A percentile compares a stretch with the other conserved stretches of the same genome.
These are phyloP conservation scores for Allium fistulosum DNA, from an alignment of 106 monocot species.

Conservation along the genomic window DNA sequence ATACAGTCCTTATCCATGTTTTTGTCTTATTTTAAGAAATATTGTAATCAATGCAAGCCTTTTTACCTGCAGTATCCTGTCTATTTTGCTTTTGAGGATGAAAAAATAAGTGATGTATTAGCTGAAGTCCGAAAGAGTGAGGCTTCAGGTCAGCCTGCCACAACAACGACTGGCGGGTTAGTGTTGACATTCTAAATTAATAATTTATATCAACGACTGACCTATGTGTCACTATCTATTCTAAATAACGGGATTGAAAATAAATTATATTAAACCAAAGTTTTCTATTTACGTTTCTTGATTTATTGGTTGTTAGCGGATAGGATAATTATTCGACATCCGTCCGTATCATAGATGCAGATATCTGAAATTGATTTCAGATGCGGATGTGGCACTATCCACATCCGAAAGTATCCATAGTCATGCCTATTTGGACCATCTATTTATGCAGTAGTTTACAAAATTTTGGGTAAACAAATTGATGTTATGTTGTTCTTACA, in stretches of 20 bases:
- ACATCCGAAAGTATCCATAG: no score
- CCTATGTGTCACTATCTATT: neutral
- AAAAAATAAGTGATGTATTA: slow-evolving; percentile 57
- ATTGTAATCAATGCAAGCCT: neutral
- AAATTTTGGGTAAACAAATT: neutral
- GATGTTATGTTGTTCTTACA: neutral
- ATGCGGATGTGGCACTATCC: no score
- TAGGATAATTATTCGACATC: no score
- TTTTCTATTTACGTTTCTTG: no score
- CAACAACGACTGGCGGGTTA: slow-evolving; percentile 93
- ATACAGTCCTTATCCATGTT: neutral
- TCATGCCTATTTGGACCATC: neutral
- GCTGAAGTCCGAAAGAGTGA: slow-evolving; percentile 65
- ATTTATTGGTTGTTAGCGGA: no score
- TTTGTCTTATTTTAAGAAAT: neutral
- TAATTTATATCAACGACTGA: neutral
- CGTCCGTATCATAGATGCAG: neutral
- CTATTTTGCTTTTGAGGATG: slow-evolving; percentile 88
- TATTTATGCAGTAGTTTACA: neutral
- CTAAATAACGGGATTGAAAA: no score
- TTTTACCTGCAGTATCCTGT: slow-evolving; percentile 86
- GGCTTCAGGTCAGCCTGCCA: slow-evolving; percentile 58
- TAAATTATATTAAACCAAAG: no score
- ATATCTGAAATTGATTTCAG: neutral
- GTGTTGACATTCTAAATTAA: slow-evolving; percentile 9